Conservation (phyloP, 345 rosid genomes). For the Ceriops zippeliana region DNA sequence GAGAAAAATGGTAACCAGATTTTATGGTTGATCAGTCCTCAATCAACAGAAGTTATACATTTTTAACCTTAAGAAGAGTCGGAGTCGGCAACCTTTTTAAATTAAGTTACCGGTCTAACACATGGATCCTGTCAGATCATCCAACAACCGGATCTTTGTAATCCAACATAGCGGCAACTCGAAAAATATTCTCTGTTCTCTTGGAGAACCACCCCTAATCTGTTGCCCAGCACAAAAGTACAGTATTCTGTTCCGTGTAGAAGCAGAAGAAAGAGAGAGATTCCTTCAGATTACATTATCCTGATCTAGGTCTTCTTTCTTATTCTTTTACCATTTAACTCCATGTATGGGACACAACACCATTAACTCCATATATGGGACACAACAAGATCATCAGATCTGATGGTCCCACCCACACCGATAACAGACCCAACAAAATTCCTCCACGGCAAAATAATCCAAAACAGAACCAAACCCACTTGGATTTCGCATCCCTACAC, state of each 20-base stretch:
- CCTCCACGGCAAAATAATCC: no score
- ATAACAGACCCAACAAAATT: constrained; percentile 34
- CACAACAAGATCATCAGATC: constrained; percentile 32
- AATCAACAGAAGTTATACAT: neutral
- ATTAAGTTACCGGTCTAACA: constrained; percentile 12
- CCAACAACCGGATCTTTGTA: constrained; percentile 9
- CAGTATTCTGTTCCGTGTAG: constrained; percentile 7
- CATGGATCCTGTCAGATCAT: constrained; percentile 15
- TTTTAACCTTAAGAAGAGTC: neutral
- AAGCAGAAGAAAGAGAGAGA: constrained; percentile 20
- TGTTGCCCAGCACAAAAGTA: constrained; percentile 10
- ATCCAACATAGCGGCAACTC: neutral
- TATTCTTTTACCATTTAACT: constrained; percentile 36
- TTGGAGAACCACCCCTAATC: constrained; percentile 10
- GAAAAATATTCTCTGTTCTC: constrained; percentile 9
- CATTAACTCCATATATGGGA: constrained; percentile 41
- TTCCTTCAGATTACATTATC: constrained; percentile 32
- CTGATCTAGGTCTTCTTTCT: constrained; percentile 17
- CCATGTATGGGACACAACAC: constrained; percentile 36
- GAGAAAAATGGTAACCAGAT: no score
- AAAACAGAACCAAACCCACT: no score
- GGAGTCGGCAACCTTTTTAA: neutral
- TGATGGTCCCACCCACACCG: constrained; percentile 57
- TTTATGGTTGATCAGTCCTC: neutral
- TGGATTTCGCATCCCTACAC: no score